Evolutionary conservation across 2,329 filamentous ascomycete genomes (phyloP).

Genomic region (Arthrobotrys musiformis): DNA sequence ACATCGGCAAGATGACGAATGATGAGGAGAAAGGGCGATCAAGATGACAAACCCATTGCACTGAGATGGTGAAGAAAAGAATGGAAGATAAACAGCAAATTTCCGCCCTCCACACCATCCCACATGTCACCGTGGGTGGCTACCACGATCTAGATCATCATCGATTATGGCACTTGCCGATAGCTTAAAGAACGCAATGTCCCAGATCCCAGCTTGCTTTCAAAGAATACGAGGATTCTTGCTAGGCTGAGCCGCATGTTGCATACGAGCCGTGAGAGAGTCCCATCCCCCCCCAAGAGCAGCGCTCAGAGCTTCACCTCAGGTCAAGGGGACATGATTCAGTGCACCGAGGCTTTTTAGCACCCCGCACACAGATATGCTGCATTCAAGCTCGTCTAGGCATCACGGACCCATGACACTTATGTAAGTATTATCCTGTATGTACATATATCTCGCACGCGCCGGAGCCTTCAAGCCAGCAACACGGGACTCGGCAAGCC

Average conservation of each 20-base stretch:
- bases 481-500: conserved; percentile 55
- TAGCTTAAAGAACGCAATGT: conserved; percentile 40
- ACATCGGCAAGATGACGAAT: conserved; percentile 17
- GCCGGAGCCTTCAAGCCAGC: conserved; percentile 25
- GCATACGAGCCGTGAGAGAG: conserved; percentile 28
- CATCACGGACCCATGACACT: conserved; percentile 24
- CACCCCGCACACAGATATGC: conserved; percentile 9
- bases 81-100: neutral
- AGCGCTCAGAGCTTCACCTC: conserved; percentile 5
- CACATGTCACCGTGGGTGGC: neutral
- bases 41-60: conserved; percentile 2
- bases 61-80: conserved; percentile 5
- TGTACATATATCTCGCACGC: conserved; percentile 48
- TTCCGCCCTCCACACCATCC: neutral
- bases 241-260: conserved; percentile 40
- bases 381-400: conserved; percentile 35
- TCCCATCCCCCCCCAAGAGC: conserved; percentile 10
- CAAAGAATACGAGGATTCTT: conserved; percentile 28
- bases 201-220: conserved; percentile 12
- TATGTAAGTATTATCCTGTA: conserved; percentile 52
- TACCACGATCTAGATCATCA: conserved; percentile 33
- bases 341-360: conserved; percentile 23
- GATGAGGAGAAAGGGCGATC: conserved; percentile 7
- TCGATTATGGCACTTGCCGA: conserved; percentile 44
- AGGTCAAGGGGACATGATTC: conserved; percentile 31